Conservation (phyloP, 805 yeast species). For the Saccharomyces mikatae region DNA sequence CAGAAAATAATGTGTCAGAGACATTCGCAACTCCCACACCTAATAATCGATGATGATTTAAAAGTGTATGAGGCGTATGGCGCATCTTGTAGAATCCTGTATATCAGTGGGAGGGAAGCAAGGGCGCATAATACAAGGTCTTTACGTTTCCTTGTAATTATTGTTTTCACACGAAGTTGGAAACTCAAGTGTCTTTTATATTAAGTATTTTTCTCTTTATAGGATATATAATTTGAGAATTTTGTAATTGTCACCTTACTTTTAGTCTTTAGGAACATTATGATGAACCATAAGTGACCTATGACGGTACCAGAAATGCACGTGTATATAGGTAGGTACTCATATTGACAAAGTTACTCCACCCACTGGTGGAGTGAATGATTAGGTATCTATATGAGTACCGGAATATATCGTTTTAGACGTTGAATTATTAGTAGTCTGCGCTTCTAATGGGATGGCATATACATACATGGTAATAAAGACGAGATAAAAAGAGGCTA, state of each 20-base stretch:
- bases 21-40: conserved; percentile 1
- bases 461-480: no score
- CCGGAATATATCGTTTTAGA: neutral
- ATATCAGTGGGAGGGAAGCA: neutral
- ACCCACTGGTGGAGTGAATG: no score
- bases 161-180: neutral
- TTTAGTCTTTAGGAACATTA: neutral
- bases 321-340: no score
- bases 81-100: neutral
- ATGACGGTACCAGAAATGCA: neutral
- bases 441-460: neutral
- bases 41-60: neutral
- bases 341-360: no score
- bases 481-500: neutral
- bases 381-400: no score
- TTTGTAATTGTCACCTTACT: neutral
- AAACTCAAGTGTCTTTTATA: neutral
- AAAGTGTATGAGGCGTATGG: neutral
- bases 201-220: neutral
- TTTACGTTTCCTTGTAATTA: neutral
- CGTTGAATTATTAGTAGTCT: neutral
- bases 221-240: neutral
- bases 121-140: neutral
- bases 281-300: no score
- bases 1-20: neutral